Conservation (phyloP, 768 basidiomycete species). For the Cystobasidiopsis lactophilus region DNA sequence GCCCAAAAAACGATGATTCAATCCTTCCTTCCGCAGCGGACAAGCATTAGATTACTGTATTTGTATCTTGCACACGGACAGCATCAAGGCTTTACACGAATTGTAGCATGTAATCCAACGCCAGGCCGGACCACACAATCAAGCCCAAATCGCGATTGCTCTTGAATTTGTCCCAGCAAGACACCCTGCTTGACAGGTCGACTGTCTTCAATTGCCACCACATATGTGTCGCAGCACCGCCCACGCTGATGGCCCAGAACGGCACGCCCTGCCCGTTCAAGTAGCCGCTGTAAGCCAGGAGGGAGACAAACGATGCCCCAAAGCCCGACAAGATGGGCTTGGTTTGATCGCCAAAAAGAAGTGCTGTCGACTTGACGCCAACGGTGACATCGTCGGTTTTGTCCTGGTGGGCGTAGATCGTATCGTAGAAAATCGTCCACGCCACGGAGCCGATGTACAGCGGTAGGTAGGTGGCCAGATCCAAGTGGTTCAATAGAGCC, state of each 20-base stretch:
- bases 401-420: slow-evolving; percentile 97
- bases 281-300: slow-evolving; percentile 57
- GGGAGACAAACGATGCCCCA: slow-evolving; percentile 46
- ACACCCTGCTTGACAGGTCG: slow-evolving; percentile 47
- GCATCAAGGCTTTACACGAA: too few relatives aligned
- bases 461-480: slow-evolving; percentile 66
- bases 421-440: slow-evolving; percentile 95
- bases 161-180: slow-evolving; percentile 71
- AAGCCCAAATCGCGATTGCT: slow-evolving; percentile 17
- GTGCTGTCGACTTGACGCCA: slow-evolving; percentile 81
- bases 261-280: slow-evolving; percentile 51
- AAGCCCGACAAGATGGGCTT: slow-evolving; percentile 53
- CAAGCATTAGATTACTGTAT: too few relatives aligned
- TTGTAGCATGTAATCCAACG: slow-evolving; percentile 8
- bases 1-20: too few relatives aligned
- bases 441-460: slow-evolving; percentile 71
- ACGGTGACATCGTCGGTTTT: slow-evolving; percentile 69
- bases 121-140: slow-evolving; percentile 15
- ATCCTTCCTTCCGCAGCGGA: too few relatives aligned
- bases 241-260: slow-evolving; percentile 55
- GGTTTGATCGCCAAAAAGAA: slow-evolving; percentile 61
- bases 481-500: slow-evolving; percentile 54
- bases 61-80: too few relatives aligned
- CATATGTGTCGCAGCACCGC: slow-evolving; percentile 51
- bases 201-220: slow-evolving; percentile 51